Percentiles rank a stretch among this genome's conserved stretches.
phyloP scores from a whole-genome alignment of 331 rosid genomes.

The Saraca asoca region DNA sequence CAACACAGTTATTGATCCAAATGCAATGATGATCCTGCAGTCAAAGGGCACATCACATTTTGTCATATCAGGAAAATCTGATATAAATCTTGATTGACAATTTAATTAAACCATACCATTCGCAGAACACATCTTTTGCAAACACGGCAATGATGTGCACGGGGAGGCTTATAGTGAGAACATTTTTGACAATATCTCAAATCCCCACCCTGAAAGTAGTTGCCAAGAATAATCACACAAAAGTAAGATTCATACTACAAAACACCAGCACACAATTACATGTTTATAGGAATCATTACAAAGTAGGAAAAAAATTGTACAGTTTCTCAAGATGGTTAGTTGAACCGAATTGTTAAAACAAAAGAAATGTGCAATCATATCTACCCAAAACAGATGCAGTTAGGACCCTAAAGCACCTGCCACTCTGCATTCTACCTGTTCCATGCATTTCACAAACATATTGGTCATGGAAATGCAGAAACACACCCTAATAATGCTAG shows the following conservation, averaged over 20 bases:
- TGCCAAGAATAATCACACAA: constrained; percentile 29
- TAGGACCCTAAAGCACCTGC: constrained; percentile 17
- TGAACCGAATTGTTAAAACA: constrained; percentile 18
- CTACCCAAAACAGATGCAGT: neutral
- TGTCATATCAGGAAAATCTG: constrained; percentile 39
- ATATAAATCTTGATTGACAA: constrained; percentile 29
- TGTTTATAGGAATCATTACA: constrained; percentile 24
- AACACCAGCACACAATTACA: constrained; percentile 19
- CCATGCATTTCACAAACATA: constrained; percentile 17
- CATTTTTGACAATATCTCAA: constrained; percentile 96
- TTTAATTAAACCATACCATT: constrained; percentile 69
- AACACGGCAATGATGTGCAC: constrained; percentile 97
- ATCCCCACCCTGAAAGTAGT: constrained; percentile 83
- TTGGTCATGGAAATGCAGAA: constrained; percentile 7
- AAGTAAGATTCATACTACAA: constrained; percentile 27
- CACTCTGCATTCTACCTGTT: constrained; percentile 11
- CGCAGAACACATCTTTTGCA: constrained; percentile 94
- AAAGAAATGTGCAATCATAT: neutral
- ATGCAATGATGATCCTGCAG: constrained; percentile 97
- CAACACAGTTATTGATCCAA: constrained; percentile 95
- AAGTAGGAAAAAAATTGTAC: constrained; percentile 21
- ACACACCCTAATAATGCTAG: neutral
- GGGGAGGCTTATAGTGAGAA: constrained; percentile 95
- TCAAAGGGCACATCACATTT: constrained; percentile 46
- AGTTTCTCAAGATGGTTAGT: constrained; percentile 7